phyloP scores from a whole-genome alignment of 2,329 filamentous ascomycete species.

The Magnaporthiopsis incrustans region DNA sequence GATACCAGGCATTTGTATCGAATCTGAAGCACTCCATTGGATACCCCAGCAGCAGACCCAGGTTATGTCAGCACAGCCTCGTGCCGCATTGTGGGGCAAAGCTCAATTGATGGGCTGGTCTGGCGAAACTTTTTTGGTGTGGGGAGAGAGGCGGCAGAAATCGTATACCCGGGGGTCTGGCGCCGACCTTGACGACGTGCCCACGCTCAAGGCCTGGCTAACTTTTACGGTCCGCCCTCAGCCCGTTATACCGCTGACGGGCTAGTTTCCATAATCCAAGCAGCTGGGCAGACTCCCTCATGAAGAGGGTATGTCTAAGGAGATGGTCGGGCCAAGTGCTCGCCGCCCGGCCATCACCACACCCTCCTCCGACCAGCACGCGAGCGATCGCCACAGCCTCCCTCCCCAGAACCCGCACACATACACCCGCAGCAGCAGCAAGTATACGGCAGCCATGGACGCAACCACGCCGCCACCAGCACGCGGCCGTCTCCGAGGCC shows the following conservation, averaged over 20 bases:
- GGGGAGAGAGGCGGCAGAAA: not conserved
- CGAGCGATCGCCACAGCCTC: constrained; percentile 5
- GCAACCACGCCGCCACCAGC: constrained; percentile 14
- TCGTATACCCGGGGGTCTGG: not conserved
- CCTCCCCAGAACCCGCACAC: constrained; percentile 3
- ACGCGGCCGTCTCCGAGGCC: constrained; percentile 4
- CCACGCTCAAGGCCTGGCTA: not conserved
- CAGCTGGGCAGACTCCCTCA: constrained; percentile 21
- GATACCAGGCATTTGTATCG: not conserved
- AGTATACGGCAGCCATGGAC: not conserved
- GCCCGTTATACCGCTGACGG: not conserved
- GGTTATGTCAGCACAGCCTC: constrained; percentile 7
- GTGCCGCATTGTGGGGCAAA: not conserved
- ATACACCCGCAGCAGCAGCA: not conserved
- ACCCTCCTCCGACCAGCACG: constrained; percentile 8
- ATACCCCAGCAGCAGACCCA: not conserved
- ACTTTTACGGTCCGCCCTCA: not conserved
- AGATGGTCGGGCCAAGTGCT: constrained; percentile 54
- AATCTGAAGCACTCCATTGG: not conserved
- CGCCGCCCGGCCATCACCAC: constrained; percentile 34
- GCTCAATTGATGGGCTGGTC: not conserved
- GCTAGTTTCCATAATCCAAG: not conserved
- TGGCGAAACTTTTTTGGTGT: constrained; percentile 12
- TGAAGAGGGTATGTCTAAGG: constrained; percentile 56
- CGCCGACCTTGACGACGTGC: not conserved